Evolutionary conservation across 2,329 filamentous ascomycete genomes (phyloP).

Genomic region (Lecanosticta acicola): DNA sequence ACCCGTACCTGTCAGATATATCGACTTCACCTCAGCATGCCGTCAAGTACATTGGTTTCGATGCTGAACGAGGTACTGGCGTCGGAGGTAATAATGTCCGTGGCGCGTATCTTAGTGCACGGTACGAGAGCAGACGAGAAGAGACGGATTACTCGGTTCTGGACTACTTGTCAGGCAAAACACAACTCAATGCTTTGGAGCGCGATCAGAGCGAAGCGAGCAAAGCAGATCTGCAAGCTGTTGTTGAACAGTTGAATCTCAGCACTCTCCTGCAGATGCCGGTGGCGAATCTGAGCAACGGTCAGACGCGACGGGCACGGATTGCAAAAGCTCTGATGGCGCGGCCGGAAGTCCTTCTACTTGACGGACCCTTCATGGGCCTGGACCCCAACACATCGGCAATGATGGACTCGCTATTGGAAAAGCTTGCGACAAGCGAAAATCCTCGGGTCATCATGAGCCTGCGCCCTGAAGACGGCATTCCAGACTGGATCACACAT

Average conservation of each 20-base stretch:
- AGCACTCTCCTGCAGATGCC: constrained; percentile 68
- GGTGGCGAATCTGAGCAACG: constrained; percentile 86
- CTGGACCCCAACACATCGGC: constrained; percentile 77
- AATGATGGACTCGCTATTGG: constrained; percentile 65
- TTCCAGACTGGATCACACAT: constrained; percentile 89
- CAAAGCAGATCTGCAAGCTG: constrained; percentile 52
- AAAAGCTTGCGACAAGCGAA: constrained; percentile 59
- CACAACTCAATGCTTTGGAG: constrained; percentile 69
- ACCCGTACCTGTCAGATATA: constrained; percentile 64
- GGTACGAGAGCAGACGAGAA: constrained; percentile 84
- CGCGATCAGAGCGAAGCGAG: constrained; percentile 37
- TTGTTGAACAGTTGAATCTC: constrained; percentile 66
- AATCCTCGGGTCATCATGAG: constrained; percentile 70
- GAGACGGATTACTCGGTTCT: constrained; percentile 78
- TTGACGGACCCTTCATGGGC: constrained; percentile 96
- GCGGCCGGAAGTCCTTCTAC: constrained; percentile 71
- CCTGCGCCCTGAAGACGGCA: constrained; percentile 74
- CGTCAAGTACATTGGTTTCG: constrained; percentile 87
- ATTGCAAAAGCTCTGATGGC: constrained; percentile 81
- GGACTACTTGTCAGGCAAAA: constrained; percentile 77
- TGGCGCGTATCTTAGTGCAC: constrained; percentile 79
- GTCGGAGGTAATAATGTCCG: constrained; percentile 52
- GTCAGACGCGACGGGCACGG: constrained; percentile 77
- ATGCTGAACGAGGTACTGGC: constrained; percentile 57
- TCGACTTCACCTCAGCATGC: constrained; percentile 58